Evolutionary conservation across 805 yeast species (phyloP).

Genomic region (Zygosaccharomyces rouxii): DNA sequence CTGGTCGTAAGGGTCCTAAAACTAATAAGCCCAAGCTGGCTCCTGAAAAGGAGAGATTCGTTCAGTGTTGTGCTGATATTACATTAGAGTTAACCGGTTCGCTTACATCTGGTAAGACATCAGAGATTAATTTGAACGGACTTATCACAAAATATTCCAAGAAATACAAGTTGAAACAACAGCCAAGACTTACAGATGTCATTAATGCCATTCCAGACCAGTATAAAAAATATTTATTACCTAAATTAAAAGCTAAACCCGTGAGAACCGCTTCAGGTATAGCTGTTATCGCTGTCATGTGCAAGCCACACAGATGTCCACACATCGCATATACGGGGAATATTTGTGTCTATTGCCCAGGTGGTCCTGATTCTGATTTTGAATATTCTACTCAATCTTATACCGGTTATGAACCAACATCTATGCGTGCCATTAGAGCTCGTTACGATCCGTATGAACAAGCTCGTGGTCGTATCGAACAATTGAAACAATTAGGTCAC

Average conservation of each 20-base stretch:
- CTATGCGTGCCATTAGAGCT: constrained; percentile 98
- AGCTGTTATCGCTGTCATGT: constrained; percentile 99
- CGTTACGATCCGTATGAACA: constrained; percentile 98
- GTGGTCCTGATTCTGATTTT: constrained; percentile 98
- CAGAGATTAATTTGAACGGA: constrained; percentile 76
- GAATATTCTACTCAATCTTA: constrained; percentile 97
- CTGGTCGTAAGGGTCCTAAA: constrained; percentile 36
- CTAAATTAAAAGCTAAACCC: constrained; percentile 96
- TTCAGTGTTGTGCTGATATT: constrained; percentile 89
- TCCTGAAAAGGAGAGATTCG: constrained; percentile 89
- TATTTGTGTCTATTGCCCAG: constrained; percentile 97
- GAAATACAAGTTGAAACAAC: constrained; percentile 84
- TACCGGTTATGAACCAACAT: constrained; percentile 97
- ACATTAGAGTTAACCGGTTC: constrained; percentile 81
- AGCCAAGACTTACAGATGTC: constrained; percentile 92
- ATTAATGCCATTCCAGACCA: constrained; percentile 95
- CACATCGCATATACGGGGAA: constrained; percentile 98
- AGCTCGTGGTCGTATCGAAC: constrained; percentile 96
- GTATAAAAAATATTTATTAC: constrained; percentile 83
- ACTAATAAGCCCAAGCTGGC: constrained; percentile 60
- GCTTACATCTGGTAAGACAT: constrained; percentile 48
- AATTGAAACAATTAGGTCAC: constrained; percentile 90
- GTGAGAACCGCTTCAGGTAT: constrained; percentile 98
- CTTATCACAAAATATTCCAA: constrained; percentile 79
- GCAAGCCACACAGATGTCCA: constrained; percentile 98